A percentile compares a stretch with the other conserved stretches of the same genome.
Evolutionary conservation across 768 basidiomycete species (phyloP).

Genomic region (Amanita brunnescens): DNA sequence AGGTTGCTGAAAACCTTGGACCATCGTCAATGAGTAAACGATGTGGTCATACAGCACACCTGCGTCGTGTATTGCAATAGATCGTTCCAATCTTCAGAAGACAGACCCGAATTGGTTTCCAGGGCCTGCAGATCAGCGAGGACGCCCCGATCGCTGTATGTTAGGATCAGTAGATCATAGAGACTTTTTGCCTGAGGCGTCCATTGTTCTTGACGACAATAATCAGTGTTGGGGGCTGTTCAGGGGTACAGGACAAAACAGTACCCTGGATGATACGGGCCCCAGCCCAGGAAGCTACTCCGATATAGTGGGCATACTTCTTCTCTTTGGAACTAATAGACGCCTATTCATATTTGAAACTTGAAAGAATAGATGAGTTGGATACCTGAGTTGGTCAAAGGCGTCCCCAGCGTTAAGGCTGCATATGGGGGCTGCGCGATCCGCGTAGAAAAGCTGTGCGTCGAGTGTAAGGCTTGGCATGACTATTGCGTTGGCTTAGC

Average conservation of each 20-base stretch:
- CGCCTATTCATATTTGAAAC: slow-evolving; percentile 2
- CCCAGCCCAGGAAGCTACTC: slow-evolving; percentile 75
- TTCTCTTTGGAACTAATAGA: slow-evolving; percentile 58
- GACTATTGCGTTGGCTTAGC: slow-evolving; percentile 6
- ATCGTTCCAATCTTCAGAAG: slow-evolving; percentile 55
- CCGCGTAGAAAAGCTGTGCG: slow-evolving; percentile 64
- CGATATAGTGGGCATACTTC: slow-evolving; percentile 68
- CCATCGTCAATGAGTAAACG: background rate
- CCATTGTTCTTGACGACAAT: slow-evolving; percentile 51
- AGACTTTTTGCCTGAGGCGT: slow-evolving; percentile 60
- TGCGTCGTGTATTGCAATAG: slow-evolving; percentile 67
- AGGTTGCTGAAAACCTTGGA: slow-evolving; percentile 48
- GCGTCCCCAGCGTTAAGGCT: slow-evolving; percentile 58
- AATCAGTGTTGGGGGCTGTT: background rate
- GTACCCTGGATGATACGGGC: slow-evolving; percentile 67
- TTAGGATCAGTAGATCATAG: slow-evolving; percentile 63
- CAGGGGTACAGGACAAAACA: background rate
- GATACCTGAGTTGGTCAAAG: slow-evolving; percentile 60
- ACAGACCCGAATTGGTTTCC: slow-evolving; percentile 44
- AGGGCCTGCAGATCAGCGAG: slow-evolving; percentile 49
- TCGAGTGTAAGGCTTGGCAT: slow-evolving; percentile 26
- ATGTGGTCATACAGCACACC: slow-evolving; percentile 27
- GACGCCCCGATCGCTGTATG: slow-evolving; percentile 48
- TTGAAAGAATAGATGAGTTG: slow-evolving; percentile 5
- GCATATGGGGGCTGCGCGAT: slow-evolving; percentile 70